Percentiles rank a stretch among this genome's conserved stretches.
These are phyloP conservation scores for Apiospora hydei DNA, from an alignment of 2,329 filamentous ascomycete species.

Conservation along the genomic window DNA sequence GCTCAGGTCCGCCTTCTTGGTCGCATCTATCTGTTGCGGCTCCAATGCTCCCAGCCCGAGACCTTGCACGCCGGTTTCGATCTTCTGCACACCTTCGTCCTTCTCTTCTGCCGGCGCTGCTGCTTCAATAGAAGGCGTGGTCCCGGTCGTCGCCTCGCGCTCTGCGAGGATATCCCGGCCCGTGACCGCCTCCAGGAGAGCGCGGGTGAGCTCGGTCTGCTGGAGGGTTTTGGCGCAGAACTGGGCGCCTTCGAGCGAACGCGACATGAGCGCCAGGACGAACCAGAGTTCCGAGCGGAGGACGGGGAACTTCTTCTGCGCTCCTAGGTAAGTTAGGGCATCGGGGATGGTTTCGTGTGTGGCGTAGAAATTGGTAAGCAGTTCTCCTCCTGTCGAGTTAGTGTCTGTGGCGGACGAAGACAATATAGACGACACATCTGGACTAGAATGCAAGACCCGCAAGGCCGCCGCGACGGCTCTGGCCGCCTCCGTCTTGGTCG, in stretches of 20 bases:
- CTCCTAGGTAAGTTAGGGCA: conserved; percentile 59
- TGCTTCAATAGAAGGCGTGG: neutral
- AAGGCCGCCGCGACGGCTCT: conserved; percentile 61
- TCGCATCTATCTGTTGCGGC: conserved; percentile 56
- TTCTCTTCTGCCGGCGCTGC: neutral
- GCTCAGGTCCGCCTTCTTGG: conserved; percentile 52
- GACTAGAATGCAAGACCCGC: conserved; percentile 59
- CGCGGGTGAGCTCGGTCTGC: conserved; percentile 50
- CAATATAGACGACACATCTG: conserved; percentile 39
- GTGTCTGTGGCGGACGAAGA: neutral
- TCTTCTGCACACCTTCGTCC: conserved; percentile 19
- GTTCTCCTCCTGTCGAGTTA: neutral
- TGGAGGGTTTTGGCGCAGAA: conserved; percentile 54
- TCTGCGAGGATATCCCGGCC: conserved; percentile 45
- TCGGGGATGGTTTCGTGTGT: conserved; percentile 50
- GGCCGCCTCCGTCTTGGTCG: conserved; percentile 66
- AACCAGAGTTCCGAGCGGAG: conserved; percentile 69
- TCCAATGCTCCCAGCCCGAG: conserved; percentile 44
- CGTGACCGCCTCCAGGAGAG: conserved; percentile 57
- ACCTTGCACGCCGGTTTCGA: conserved; percentile 24
- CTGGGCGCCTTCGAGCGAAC: conserved; percentile 56
- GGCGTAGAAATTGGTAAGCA: conserved; percentile 52
- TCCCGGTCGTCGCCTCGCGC: conserved; percentile 11
- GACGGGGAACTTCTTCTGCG: conserved; percentile 64
- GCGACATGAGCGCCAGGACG: conserved; percentile 66